Base-by-base conservation (phyloP, 345 rosid genomes). In the Fremontodendron californicum region DNA sequence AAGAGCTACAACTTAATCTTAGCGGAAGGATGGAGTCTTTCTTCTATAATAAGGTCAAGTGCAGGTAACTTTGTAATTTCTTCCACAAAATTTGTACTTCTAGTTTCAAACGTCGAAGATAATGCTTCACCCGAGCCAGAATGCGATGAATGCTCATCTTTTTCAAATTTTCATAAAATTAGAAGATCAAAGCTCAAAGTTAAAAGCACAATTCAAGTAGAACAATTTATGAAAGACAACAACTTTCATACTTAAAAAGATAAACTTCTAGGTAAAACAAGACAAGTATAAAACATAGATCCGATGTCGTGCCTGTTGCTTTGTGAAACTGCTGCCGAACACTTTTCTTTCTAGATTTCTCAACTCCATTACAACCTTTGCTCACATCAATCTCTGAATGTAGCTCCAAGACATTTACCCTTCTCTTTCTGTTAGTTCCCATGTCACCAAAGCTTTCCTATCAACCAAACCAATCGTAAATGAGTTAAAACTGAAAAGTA, bases 1-100 rank as follows among this genome's bases (percentile, higher is more conserved):
- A 93, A 94, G 16, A 93, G 95, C 86, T 91, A 97, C 86, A 93
- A 80, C 89, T 89, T 91, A 67, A 94, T 81, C 84, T 92, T 94
- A 52, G 75, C 61, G 18, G 76, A 85, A 70, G 77, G 84, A 69
- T 18, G 75, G 74, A 67, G 78, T 19, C 37, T 60, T 79, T 84
- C 83, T 33, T 73, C 73, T 31, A 86, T 78, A 70, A 73, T 68
- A 67, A 63, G 78, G 76, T 80, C 66, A 16, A 69, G 54, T 15
- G 35, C 43, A 25, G 84, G 76, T 54, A 61, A 71, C 71, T 58
- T 61, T 40, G 77, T 78, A 69, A 51, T 45, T 49, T 40, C 40
- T 66, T 80, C 79, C 33, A 63, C 33, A 33, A 61, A 68, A 76
- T 58, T 51, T 48, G 76, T n/a, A n/a, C n/a, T n/a, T n/a, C n/a